Base-by-base conservation (phyloP, 768 basidiomycete species). In the Tremella mesenterica region DNA sequence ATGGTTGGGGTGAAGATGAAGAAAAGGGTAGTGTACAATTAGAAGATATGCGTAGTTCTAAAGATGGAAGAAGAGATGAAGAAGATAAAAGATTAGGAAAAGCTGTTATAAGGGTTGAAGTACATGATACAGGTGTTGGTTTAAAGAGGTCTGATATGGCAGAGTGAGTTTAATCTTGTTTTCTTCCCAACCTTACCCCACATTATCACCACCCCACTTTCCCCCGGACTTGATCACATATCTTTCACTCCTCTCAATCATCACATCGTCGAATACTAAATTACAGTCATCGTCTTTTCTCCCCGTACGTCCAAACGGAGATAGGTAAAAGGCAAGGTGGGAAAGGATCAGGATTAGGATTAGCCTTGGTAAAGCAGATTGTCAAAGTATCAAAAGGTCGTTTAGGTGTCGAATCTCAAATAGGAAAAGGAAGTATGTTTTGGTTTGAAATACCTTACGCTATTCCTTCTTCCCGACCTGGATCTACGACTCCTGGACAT, bases 361-460 rank as follows among this genome's bases (percentile, higher is more conserved):
- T 88, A 18, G 85, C 86, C 1, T 76, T 88, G 5, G 85, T 86
- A 41, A 79, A 85, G 44, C 83, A 85, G 59, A 88, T 88, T 39
- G 84, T 88, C 60, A 84, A 82, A 63, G 73, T 86, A 34, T 82
- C 80, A 46, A 82, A 83, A 36, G 86, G 86, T 18, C 79, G 86
- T 46, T 74, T 87, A 26, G 86, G 76, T 31, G 77, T 78, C 13
- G 71, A 74, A 41, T 67, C 63, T 21, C 66, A 73, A 50, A 62
- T 67, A 33, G 76, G 76, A 10, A 60, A 80, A 60, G 90, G 90
- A 14, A 86, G 84, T 30, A 88, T 84, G 31, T 92, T 91, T 75
- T 91, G 88, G 89, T 70, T 73, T 53, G 72, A 73, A 53, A 44
- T 73, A 20, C 70, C 72, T 0, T 64, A 70, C 29, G 56, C 65